phyloP scores from a whole-genome alignment of 1,284 basidiomycete species.

The Marasmius tenuissimus region DNA sequence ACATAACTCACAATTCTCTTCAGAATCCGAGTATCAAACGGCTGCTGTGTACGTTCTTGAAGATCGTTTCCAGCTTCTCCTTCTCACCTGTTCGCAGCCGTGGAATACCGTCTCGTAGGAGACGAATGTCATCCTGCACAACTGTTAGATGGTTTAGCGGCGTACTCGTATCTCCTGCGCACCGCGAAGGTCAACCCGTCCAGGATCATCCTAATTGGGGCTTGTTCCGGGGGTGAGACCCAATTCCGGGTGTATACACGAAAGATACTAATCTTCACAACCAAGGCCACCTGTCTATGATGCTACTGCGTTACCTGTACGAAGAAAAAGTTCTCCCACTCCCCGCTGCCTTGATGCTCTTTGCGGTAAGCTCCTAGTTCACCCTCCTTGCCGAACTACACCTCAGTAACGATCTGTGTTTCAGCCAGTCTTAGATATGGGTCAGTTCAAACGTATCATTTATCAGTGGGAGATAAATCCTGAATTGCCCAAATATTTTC shows the following conservation, averaged over 20 bases:
- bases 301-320: slow-evolving; percentile 19
- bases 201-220: slow-evolving; percentile 19
- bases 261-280: not conserved
- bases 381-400: not conserved
- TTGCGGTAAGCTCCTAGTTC: slow-evolving; percentile 14
- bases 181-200: slow-evolving; percentile 15
- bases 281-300: slow-evolving; percentile 16
- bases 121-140: slow-evolving; percentile 23
- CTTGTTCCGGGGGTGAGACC: slow-evolving; percentile 10
- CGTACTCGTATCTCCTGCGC: slow-evolving; percentile 19
- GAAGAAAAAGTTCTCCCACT: slow-evolving; percentile 20
- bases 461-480: not conserved
- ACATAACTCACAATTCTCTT: not conserved
- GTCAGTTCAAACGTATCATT: not conserved
- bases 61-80: not conserved
- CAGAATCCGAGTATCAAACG: slow-evolving; percentile 13
- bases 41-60: slow-evolving; percentile 12
- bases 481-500: not conserved
- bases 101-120: slow-evolving; percentile 21
- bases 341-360: slow-evolving; percentile 20
- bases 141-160: slow-evolving; percentile 23
- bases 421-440: slow-evolving; percentile 20
- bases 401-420: not conserved
- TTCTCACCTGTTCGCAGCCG: slow-evolving; percentile 13
- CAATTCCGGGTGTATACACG: too few relatives aligned